A percentile compares a stretch with the other conserved stretches of the same genome.
phyloP scores from a whole-genome alignment of 176 grass and related monocot genomes.

The Secale cereale region DNA sequence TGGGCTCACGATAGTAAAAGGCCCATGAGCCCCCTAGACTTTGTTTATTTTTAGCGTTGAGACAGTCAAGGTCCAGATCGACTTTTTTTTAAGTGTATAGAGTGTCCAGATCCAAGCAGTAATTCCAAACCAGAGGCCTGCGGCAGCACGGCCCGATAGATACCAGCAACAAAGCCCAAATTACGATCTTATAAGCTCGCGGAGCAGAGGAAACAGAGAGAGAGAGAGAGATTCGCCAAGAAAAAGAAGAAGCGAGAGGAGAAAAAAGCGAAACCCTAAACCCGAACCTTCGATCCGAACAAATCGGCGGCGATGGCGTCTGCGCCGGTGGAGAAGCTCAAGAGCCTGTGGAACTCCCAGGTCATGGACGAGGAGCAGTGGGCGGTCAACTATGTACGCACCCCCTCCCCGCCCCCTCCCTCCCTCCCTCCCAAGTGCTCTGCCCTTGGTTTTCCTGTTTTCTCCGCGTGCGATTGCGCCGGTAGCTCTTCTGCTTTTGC shows the following conservation, averaged over 20 bases:
- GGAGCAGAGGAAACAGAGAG: background rate
- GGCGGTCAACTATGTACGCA: slow-evolving; percentile 47
- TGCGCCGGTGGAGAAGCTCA: slow-evolving; percentile 40
- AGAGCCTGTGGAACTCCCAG: slow-evolving; percentile 54
- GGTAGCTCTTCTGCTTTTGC: background rate
- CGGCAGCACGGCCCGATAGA: background rate
- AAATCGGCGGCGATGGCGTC: slow-evolving; percentile 34
- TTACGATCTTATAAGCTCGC: background rate
- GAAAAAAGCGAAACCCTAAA: slow-evolving; percentile 27
- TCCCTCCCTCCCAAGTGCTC: background rate
- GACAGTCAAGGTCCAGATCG: too few species aligned
- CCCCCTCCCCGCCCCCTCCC: too few species aligned
- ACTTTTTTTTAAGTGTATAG: too few species aligned
- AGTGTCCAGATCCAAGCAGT: too few species aligned
- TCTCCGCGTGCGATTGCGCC: background rate
- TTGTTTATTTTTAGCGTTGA: too few species aligned
- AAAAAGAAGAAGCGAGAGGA: background rate
- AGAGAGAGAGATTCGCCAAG: background rate
- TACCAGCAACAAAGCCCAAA: background rate
- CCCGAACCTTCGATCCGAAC: background rate
- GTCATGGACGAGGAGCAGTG: slow-evolving; percentile 57
- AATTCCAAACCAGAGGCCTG: too few species aligned
- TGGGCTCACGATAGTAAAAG: too few species aligned
- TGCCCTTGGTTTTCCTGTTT: background rate
- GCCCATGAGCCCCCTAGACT: too few species aligned